phyloP scores from a whole-genome alignment of 2,329 filamentous ascomycete genomes.

The Xylaria multiplex region DNA sequence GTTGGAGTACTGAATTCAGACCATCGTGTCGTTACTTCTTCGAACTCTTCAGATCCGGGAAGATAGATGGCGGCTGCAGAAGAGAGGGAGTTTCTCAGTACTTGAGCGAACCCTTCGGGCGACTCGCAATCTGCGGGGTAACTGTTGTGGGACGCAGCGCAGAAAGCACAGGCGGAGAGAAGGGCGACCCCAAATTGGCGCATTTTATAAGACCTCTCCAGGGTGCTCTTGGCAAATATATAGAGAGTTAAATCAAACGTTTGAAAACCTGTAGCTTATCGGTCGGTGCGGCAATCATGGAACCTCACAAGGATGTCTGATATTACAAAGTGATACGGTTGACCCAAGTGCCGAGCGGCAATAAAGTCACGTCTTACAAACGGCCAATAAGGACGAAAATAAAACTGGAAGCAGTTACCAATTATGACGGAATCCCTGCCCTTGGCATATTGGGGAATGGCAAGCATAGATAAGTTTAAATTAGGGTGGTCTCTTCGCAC shows the following conservation, averaged over 20 bases:
- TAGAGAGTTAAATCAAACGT: slow-evolving; percentile 4
- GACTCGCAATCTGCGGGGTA: background rate
- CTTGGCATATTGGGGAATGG: background rate
- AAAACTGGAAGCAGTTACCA: background rate
- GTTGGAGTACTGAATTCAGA: slow-evolving; percentile 18
- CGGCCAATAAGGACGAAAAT: no score
- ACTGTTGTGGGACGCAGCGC: background rate
- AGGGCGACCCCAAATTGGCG: slow-evolving; percentile 8
- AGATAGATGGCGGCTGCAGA: background rate
- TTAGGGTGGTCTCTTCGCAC: background rate
- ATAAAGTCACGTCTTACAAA: no score
- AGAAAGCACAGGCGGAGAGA: slow-evolving; percentile 40
- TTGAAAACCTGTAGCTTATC: background rate
- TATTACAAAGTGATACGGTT: no score
- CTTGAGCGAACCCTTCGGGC: background rate
- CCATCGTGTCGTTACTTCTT: slow-evolving; percentile 18
- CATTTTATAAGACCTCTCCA: slow-evolving; percentile 3
- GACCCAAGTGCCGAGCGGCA: no score
- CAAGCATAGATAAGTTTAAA: background rate
- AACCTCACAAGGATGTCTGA: no score
- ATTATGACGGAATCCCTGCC: no score
- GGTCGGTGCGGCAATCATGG: background rate
- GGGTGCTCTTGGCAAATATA: background rate
- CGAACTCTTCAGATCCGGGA: slow-evolving; percentile 16
- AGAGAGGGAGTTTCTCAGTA: slow-evolving; percentile 10